These are phyloP conservation scores for Colletotrichum tanaceti DNA, from an alignment of 2,329 filamentous ascomycete species.

Conservation along the genomic window DNA sequence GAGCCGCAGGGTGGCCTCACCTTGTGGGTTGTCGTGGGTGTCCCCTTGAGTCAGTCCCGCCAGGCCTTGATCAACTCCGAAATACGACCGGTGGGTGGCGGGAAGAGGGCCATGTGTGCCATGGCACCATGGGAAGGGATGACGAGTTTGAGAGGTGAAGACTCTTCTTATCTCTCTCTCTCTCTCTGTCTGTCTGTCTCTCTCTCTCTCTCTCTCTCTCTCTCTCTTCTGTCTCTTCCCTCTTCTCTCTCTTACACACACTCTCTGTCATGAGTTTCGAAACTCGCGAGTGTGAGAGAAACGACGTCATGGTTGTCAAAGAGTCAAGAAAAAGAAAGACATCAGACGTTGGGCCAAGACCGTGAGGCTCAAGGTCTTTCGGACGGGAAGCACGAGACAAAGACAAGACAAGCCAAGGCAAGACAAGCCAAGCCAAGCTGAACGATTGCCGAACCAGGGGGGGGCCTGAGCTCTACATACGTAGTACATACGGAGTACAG, in stretches of 20 bases:
- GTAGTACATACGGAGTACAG: no score
- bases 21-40: no score
- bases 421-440: constrained; percentile 25
- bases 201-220: no score
- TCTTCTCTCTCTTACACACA: no score
- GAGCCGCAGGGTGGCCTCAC: constrained; percentile 39
- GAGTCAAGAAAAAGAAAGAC: background rate
- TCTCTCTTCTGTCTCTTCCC: no score
- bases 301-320: background rate
- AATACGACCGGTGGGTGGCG: constrained; percentile 37
- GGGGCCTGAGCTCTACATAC: constrained; percentile 13
- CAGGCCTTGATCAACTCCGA: constrained; percentile 30
- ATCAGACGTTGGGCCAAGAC: constrained; percentile 37
- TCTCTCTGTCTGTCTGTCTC: no score
- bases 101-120: constrained; percentile 20
- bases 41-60: constrained; percentile 37
- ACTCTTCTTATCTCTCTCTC: no score
- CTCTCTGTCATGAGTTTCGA: background rate
- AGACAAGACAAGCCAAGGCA: no score
- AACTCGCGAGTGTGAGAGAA: background rate
- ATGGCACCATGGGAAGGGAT: constrained; percentile 15
- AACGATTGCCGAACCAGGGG: constrained; percentile 34
- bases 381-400: background rate
- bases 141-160: background rate
- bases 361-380: constrained; percentile 33